phyloP scores from a whole-genome alignment of 306 rosid genomes.

The Gleditsia sinensis region DNA sequence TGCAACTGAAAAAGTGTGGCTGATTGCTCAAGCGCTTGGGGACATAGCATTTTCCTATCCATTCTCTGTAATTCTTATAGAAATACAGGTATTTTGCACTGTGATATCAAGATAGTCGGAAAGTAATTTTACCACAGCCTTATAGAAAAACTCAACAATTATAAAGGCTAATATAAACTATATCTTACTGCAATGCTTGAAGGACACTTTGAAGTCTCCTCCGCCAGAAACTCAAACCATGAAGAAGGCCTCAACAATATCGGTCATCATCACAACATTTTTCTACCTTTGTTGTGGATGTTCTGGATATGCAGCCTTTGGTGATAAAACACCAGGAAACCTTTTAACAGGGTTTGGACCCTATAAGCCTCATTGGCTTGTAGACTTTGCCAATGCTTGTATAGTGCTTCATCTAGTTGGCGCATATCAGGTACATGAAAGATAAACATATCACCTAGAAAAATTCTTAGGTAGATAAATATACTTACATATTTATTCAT shows the following conservation, averaged over 20 bases:
- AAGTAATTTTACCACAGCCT: background rate
- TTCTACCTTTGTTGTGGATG: conserved; percentile 71
- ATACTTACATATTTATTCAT: no score
- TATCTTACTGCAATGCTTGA: conserved; percentile 27
- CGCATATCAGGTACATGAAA: conserved; percentile 64
- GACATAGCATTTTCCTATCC: conserved; percentile 88
- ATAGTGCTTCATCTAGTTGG: conserved; percentile 78
- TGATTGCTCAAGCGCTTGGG: conserved; percentile 76
- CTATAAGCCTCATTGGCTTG: conserved; percentile 54
- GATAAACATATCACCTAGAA: no score
- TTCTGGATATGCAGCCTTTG: conserved; percentile 79
- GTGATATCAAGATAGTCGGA: background rate
- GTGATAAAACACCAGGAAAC: conserved; percentile 65
- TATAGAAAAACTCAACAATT: background rate
- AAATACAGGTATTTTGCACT: conserved; percentile 63
- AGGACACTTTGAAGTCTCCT: conserved; percentile 86
- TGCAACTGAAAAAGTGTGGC: conserved; percentile 51
- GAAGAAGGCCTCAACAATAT: conserved; percentile 61
- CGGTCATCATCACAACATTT: conserved; percentile 51
- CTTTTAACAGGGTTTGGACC: conserved; percentile 61
- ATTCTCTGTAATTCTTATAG: conserved; percentile 73
- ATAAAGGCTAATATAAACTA: background rate
- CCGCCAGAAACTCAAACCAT: conserved; percentile 66
- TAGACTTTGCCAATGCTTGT: conserved; percentile 66
- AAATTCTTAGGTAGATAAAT: no score